phyloP scores from a whole-genome alignment of 768 basidiomycete species.

The Neoboletus brunneissimus region DNA sequence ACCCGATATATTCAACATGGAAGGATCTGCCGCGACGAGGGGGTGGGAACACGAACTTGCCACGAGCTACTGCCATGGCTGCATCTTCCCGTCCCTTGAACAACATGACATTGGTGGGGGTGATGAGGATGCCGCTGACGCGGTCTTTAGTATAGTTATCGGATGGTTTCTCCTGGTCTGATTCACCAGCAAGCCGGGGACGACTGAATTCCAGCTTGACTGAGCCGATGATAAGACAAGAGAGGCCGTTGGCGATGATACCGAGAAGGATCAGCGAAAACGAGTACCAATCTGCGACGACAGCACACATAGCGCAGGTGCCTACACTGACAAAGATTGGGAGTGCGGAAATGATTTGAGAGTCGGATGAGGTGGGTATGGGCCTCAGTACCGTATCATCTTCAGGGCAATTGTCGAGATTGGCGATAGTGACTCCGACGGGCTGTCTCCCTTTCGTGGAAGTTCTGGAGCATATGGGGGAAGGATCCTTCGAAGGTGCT shows the following conservation, averaged over 20 bases:
- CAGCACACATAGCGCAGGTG: constrained; percentile 4
- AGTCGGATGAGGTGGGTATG: not conserved
- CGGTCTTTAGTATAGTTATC: not conserved
- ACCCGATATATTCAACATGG: constrained; percentile 15
- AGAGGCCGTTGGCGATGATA: constrained; percentile 29
- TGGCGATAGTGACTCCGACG: constrained; percentile 1
- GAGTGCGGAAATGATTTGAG: not conserved
- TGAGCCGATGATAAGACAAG: constrained; percentile 26
- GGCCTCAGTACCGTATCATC: not conserved
- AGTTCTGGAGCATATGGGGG: not conserved
- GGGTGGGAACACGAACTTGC: constrained; percentile 2
- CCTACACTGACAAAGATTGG: constrained; percentile 3
- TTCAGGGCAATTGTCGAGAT: not conserved
- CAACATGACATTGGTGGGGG: constrained; percentile 4
- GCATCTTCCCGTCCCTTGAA: constrained; percentile 11
- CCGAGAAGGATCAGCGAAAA: constrained; percentile 31
- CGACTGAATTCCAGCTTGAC: constrained; percentile 11
- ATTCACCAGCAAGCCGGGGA: constrained; percentile 1
- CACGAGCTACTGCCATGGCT: constrained; percentile 9
- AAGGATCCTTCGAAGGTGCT: no score
- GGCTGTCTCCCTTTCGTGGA: not conserved
- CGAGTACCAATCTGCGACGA: constrained; percentile 27
- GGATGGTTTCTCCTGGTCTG: not conserved
- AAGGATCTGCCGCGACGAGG: not conserved
- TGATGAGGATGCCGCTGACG: constrained; percentile 5